These are phyloP conservation scores for Plectranthus barbatus DNA, from an alignment of 257 asterid species.

Conservation along the genomic window DNA sequence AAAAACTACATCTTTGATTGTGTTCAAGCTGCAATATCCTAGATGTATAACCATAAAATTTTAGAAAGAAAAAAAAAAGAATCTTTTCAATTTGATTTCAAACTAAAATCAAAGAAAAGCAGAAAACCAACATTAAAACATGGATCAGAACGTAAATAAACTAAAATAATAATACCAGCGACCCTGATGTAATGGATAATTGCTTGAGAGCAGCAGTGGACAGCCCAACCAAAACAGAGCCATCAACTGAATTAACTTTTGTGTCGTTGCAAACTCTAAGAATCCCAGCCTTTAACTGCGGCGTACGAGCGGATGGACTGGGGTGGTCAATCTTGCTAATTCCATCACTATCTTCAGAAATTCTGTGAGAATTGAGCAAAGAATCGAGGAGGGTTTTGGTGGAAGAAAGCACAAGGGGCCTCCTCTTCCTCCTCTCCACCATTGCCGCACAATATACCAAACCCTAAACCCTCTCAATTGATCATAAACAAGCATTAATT, in stretches of 20 bases:
- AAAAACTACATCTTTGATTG: not conserved
- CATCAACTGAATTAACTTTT: slow-evolving; percentile 32
- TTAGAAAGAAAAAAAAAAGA: not conserved
- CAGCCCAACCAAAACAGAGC: slow-evolving; percentile 62
- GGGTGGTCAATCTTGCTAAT: slow-evolving; percentile 14
- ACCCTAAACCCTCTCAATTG: slow-evolving; percentile 21
- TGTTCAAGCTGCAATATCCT: not conserved
- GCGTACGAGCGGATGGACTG: slow-evolving; percentile 11
- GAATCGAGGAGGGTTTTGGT: slow-evolving; percentile 68
- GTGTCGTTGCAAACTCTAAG: slow-evolving; percentile 32
- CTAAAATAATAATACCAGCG: slow-evolving; percentile 38
- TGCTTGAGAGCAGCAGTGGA: slow-evolving; percentile 58
- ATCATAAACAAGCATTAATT: not conserved
- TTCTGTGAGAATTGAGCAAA: slow-evolving; percentile 25
- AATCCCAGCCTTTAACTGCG: slow-evolving; percentile 58
- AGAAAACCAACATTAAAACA: not conserved
- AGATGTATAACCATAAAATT: not conserved
- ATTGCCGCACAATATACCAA: slow-evolving; percentile 21
- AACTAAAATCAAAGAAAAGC: not conserved
- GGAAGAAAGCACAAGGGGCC: slow-evolving; percentile 80
- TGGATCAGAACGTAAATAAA: not conserved
- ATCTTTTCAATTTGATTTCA: not conserved
- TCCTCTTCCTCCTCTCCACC: slow-evolving; percentile 65
- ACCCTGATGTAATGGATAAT: slow-evolving; percentile 81
- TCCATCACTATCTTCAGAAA: slow-evolving; percentile 7